phyloP scores from a whole-genome alignment of 352 stramenopile genomes.

The Globisporangium nagaii region DNA sequence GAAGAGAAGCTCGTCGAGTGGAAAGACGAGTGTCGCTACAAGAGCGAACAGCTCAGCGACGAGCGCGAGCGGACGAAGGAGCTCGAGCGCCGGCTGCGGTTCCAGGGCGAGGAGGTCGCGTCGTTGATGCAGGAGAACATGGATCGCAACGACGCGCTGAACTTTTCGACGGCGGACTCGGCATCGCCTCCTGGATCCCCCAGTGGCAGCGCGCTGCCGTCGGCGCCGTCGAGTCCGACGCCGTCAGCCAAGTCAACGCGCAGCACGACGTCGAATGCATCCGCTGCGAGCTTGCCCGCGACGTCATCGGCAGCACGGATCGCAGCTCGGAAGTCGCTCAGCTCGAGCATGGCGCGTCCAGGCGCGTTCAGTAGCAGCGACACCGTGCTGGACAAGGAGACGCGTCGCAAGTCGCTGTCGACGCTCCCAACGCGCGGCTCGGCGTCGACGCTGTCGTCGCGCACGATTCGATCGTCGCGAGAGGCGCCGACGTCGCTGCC shows the following conservation, averaged over 20 bases:
- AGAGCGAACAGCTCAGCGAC: constrained; percentile 40
- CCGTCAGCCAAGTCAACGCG: constrained; percentile 38
- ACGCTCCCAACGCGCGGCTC: constrained; percentile 29
- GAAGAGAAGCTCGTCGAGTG: constrained; percentile 31
- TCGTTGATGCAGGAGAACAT: constrained; percentile 14
- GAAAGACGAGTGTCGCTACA: constrained; percentile 43
- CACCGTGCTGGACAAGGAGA: constrained; percentile 17
- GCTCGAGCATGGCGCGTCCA: constrained; percentile 2
- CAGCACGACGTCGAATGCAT: constrained; percentile 39
- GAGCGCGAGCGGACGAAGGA: constrained; percentile 32
- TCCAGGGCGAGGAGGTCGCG: constrained; percentile 26
- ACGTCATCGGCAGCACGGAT: constrained; percentile 5
- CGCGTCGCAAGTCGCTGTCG: constrained; percentile 38
- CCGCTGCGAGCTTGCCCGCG: constrained; percentile 19
- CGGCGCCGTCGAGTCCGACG: constrained; percentile 29
- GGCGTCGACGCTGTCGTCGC: constrained; percentile 14
- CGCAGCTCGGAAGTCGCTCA: constrained; percentile 1
- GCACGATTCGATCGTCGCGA: constrained; percentile 11
- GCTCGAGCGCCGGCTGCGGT: constrained; percentile 40
- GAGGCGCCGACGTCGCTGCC: constrained; percentile 13
- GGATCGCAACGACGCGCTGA: constrained; percentile 21
- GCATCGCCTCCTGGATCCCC: constrained; percentile 9
- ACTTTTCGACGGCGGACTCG: constrained; percentile 5
- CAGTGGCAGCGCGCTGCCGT: not conserved
- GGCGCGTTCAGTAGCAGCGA: constrained; percentile 8